phyloP scores from a whole-genome alignment of 1,139 yeast genomes.

The Geotrichum restrictum region DNA sequence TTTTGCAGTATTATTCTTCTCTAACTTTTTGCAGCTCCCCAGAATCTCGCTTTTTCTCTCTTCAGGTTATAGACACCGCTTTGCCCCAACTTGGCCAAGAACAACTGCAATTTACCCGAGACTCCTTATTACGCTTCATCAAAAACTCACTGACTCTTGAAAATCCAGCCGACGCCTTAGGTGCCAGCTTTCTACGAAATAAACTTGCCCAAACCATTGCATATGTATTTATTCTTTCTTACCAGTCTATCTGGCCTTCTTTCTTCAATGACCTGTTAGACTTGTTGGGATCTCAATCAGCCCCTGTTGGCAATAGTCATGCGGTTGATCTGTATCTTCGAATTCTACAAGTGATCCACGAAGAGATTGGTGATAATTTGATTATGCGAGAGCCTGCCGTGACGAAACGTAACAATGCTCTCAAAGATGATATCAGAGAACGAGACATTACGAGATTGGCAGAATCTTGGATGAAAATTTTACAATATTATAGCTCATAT shows the following conservation, averaged over 20 bases:
- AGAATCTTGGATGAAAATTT: conserved; percentile 61
- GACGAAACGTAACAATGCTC: conserved; percentile 60
- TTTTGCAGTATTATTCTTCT: not conserved
- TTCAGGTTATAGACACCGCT: conserved; percentile 74
- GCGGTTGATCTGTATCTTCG: conserved; percentile 80
- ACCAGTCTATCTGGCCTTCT: conserved; percentile 57
- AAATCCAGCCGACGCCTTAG: not conserved
- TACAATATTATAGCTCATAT: conserved; percentile 39
- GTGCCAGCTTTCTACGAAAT: conserved; percentile 56
- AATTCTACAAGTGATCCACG: conserved; percentile 70
- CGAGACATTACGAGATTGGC: conserved; percentile 71
- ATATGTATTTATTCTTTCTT: conserved; percentile 63
- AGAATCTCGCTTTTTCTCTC: conserved; percentile 61
- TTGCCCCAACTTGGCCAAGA: conserved; percentile 49
- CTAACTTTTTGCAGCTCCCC: conserved; percentile 30
- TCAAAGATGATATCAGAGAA: conserved; percentile 78
- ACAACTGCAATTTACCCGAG: conserved; percentile 48
- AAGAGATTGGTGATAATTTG: conserved; percentile 89
- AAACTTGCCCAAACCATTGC: conserved; percentile 75
- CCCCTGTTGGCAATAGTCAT: conserved; percentile 37
- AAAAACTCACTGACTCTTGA: not conserved
- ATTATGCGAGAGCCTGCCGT: conserved; percentile 59
- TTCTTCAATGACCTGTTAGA: conserved; percentile 64
- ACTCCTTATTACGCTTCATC: conserved; percentile 27
- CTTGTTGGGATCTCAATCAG: conserved; percentile 25